These are phyloP conservation scores for Cercospora janseana DNA, from an alignment of 2,329 filamentous ascomycete species.

Conservation along the genomic window DNA sequence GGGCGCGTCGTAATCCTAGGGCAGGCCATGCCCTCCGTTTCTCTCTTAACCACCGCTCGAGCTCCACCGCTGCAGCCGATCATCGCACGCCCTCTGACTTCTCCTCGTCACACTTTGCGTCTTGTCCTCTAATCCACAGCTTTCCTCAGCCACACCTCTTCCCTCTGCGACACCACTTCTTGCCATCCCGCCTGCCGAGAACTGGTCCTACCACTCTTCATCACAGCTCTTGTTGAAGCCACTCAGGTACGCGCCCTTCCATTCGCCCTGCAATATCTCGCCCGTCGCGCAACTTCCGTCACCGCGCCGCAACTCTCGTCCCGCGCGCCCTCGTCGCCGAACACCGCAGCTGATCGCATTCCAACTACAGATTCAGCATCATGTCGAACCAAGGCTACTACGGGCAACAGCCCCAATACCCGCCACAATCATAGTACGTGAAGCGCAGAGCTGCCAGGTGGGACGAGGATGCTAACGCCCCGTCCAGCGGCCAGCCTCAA, in stretches of 20 bases:
- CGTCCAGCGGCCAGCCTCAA: constrained; percentile 24
- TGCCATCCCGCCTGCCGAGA: no score
- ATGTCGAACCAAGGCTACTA: constrained; percentile 48
- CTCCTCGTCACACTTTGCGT: not conserved
- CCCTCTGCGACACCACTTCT: not conserved
- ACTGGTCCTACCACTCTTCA: no score
- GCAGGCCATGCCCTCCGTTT: not conserved
- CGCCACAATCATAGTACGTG: constrained; percentile 11
- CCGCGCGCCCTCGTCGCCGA: constrained; percentile 5
- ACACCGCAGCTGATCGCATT: constrained; percentile 4
- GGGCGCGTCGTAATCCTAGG: constrained; percentile 3
- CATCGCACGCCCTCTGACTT: not conserved
- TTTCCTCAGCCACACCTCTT: constrained; percentile 1
- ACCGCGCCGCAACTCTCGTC: not conserved
- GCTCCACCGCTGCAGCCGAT: constrained; percentile 1
- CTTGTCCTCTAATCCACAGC: not conserved
- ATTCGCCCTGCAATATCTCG: no score
- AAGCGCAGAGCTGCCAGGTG: not conserved
- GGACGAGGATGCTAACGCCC: not conserved
- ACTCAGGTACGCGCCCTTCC: not conserved
- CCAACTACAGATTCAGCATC: constrained; percentile 14
- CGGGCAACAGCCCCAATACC: constrained; percentile 41
- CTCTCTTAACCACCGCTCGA: not conserved
- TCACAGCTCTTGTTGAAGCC: no score
- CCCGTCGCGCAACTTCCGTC: not conserved